Evolutionary conservation across 106 monocot genomes (phyloP).

Genomic region (Dioscorea zingiberensis): DNA sequence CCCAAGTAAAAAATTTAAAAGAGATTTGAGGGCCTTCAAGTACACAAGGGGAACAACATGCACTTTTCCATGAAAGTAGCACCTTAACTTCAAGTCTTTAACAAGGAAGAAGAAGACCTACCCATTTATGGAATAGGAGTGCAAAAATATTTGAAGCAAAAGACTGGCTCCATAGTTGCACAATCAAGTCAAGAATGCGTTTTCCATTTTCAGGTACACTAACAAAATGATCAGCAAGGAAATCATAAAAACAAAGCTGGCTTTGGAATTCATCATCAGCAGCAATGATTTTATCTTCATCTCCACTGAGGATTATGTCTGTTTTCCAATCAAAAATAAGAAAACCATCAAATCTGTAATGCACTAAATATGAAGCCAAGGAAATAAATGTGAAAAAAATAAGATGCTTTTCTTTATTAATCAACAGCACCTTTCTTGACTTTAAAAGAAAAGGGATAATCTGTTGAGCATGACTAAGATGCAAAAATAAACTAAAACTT

Average conservation of each 20-base stretch:
- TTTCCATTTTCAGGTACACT: slow-evolving; percentile 68
- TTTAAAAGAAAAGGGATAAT: too few species aligned
- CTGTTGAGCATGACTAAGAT: too few species aligned
- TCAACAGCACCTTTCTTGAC: too few species aligned
- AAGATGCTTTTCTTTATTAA: too few species aligned
- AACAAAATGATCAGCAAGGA: slow-evolving; percentile 78
- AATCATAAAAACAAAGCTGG: slow-evolving; percentile 73
- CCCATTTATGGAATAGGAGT: slow-evolving; percentile 99
- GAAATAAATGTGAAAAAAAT: too few species aligned
- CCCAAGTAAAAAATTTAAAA: too few species aligned
- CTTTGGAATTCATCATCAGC: slow-evolving; percentile 30
- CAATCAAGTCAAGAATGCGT: slow-evolving; percentile 69
- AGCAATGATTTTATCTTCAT: slow-evolving; percentile 34
- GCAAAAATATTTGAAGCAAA: slow-evolving; percentile 93
- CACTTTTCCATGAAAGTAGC: too few species aligned
- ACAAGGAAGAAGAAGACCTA: slow-evolving; percentile 21
- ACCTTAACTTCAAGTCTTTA: too few species aligned
- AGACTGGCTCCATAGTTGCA: slow-evolving; percentile 92
- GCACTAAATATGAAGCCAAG: too few species aligned
- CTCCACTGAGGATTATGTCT: slow-evolving; percentile 68
- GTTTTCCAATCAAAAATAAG: slow-evolving; percentile 9
- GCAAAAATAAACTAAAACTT: too few species aligned
- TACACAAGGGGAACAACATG: too few species aligned
- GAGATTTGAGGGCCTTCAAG: too few species aligned
- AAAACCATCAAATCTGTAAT: not conserved